Evolutionary conservation across 2,329 filamentous ascomycete species (phyloP).

Genomic region (Rutstroemia sydowiana): DNA sequence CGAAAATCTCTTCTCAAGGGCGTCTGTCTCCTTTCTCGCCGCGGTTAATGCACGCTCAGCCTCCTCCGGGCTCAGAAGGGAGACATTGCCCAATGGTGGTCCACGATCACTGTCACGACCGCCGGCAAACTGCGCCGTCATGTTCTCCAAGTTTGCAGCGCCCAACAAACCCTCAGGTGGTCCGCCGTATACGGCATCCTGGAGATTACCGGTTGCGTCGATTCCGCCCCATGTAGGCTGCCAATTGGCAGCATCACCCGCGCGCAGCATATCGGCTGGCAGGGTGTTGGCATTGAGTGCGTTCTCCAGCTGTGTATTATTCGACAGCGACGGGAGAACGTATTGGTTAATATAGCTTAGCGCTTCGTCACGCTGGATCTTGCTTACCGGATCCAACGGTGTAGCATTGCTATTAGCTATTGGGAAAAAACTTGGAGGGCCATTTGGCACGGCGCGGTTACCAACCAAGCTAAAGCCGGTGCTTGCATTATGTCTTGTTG

Average conservation of each 20-base stretch:
- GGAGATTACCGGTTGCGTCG: slow-evolving; percentile 12
- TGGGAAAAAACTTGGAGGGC: slow-evolving; percentile 55
- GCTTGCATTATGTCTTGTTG: slow-evolving; percentile 45
- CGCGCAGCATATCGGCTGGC: slow-evolving; percentile 24
- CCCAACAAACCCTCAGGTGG: slow-evolving; percentile 23
- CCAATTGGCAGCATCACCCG: slow-evolving; percentile 5
- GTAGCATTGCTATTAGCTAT: slow-evolving; percentile 28
- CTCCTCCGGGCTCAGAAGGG: slow-evolving; percentile 55
- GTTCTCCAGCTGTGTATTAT: slow-evolving; percentile 30
- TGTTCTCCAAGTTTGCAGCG: slow-evolving; percentile 26
- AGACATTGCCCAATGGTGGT: slow-evolving; percentile 26
- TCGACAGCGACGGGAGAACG: slow-evolving; percentile 44
- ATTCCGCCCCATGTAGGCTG: slow-evolving; percentile 20
- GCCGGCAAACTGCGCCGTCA: slow-evolving; percentile 28
- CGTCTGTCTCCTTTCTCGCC: slow-evolving; percentile 53
- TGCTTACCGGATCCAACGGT: slow-evolving; percentile 51
- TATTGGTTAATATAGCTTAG: slow-evolving; percentile 64
- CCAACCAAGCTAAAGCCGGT: slow-evolving; percentile 57
- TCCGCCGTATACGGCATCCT: slow-evolving; percentile 15
- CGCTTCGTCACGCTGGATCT: slow-evolving; percentile 59
- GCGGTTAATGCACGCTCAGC: slow-evolving; percentile 46
- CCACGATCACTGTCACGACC: slow-evolving; percentile 24
- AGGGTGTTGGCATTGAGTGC: slow-evolving; percentile 29
- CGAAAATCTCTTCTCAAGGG: slow-evolving; percentile 54
- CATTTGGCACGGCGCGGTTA: slow-evolving; percentile 57